Conservation (phyloP, 805 yeast genomes). For the Starmerella powellii region DNA sequence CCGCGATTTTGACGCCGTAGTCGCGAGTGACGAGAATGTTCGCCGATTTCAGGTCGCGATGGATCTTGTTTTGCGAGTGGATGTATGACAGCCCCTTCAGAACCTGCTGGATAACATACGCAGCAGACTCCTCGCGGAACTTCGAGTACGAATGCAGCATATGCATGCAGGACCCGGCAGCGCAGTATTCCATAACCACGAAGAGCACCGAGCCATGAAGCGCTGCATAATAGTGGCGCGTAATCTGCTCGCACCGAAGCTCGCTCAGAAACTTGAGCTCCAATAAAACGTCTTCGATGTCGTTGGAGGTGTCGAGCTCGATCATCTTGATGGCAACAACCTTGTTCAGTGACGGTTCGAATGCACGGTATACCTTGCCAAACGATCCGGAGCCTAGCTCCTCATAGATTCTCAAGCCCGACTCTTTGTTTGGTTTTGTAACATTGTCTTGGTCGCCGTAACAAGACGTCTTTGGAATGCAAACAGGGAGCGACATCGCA, state of each 20-base stretch:
- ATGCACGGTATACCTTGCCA: slow-evolving; percentile 24
- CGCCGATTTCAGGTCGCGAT: slow-evolving; percentile 84
- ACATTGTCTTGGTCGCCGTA: too few relatives aligned
- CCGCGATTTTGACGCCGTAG: slow-evolving; percentile 73
- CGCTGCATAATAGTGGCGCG: slow-evolving; percentile 53
- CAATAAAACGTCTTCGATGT: slow-evolving; percentile 54
- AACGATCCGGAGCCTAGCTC: slow-evolving; percentile 23
- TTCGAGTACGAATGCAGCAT: slow-evolving; percentile 40
- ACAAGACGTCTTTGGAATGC: too few relatives aligned
- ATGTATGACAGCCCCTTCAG: slow-evolving; percentile 63
- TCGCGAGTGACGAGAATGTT: slow-evolving; percentile 60
- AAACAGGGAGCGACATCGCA: too few relatives aligned
- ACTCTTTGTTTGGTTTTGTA: not conserved
- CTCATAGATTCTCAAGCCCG: slow-evolving; percentile 12
- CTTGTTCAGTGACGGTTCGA: slow-evolving; percentile 30
- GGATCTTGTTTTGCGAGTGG: slow-evolving; percentile 65
- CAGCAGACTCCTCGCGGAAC: slow-evolving; percentile 48
- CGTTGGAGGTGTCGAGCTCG: slow-evolving; percentile 65
- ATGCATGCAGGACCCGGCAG: slow-evolving; percentile 84
- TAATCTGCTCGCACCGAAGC: slow-evolving; percentile 53
- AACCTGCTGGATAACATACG: slow-evolving; percentile 51
- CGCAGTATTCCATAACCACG: slow-evolving; percentile 92
- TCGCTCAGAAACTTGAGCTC: slow-evolving; percentile 69
- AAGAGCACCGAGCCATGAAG: slow-evolving; percentile 58
- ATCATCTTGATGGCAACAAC: slow-evolving; percentile 79